These are phyloP conservation scores for Coemansia sp. DNA, from an alignment of 192 early-diverging fungal species.

Conservation along the genomic window DNA sequence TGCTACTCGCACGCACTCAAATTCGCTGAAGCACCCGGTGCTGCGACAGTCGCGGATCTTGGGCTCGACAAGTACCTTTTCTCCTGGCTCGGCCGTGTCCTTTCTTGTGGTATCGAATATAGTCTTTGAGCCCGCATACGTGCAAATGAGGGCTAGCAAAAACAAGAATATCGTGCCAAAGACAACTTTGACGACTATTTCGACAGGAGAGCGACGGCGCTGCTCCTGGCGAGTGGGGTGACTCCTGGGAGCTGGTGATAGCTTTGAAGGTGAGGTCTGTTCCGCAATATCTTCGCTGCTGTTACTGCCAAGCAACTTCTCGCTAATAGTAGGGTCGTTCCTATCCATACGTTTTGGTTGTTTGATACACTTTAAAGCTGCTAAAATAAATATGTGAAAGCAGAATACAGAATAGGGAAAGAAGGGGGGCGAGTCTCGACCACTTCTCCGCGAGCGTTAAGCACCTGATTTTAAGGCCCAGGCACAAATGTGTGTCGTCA, in stretches of 20 bases:
- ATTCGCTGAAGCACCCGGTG: slow-evolving; percentile 30
- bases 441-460: background rate
- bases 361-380: background rate
- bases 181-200: slow-evolving; percentile 5
- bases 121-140: slow-evolving; percentile 16
- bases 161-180: slow-evolving; percentile 6
- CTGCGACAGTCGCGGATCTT: slow-evolving; percentile 38
- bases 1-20: slow-evolving; percentile 28
- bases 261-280: background rate
- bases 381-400: background rate
- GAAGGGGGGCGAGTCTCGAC: background rate
- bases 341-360: background rate
- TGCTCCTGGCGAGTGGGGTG: background rate
- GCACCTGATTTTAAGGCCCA: slow-evolving; percentile 7
- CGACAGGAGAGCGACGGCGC: slow-evolving; percentile 1
- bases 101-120: slow-evolving; percentile 1
- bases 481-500: background rate
- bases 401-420: background rate
- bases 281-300: background rate
- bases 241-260: background rate
- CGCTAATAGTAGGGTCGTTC: background rate
- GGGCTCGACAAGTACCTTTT: slow-evolving; percentile 11
- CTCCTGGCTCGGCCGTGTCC: background rate
- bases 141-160: slow-evolving; percentile 10
- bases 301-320: background rate